Base-by-base conservation (phyloP, 805 yeast genomes). In the Candida silvicultrix region DNA sequence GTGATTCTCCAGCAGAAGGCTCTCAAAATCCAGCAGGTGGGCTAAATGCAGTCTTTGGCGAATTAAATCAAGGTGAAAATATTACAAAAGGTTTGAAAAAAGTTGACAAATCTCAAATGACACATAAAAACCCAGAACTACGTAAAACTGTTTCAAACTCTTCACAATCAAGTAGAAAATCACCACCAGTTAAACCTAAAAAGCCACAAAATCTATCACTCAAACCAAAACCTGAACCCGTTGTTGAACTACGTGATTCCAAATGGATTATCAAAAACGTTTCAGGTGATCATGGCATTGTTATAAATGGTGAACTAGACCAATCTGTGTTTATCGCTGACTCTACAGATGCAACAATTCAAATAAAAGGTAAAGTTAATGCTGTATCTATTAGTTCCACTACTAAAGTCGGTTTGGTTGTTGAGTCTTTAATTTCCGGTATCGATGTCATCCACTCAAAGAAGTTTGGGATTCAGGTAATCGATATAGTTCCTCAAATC, bases 21-120 rank as follows among this genome's bases (percentile, higher is more conserved):
- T 52, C n/a, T 20, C n/a, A 21, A 19, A 14, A 14, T 37, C 39
- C 18, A 21, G 18, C 12, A 70, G 94, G 96, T 38, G 94, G 96
- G 36, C 78, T 92, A 70, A 75, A 73, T 54, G 98, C 98, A 2
- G 96, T 94, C 14, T 94, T 94, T 65, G 83, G 87, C n/a, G 95
- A 86, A 54, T 72, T 94, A 53, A 89, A 83, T 68, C 76, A 83
- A 69, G 99, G 99, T 49, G 86, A 82, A 54, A 70, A 68, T 40
- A 84, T 94, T 58, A 90, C 98, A 2, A 72, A 89, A 32, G 87
- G 89, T 14, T 78, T 94, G 54, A 89, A 85, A 63, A 92, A 92
- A 64, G 97, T 92, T 36, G 97, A 90, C 55, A 88, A 81, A 69
- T 83, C 95, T 9, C 87, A 89, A 67, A 88, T 87, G 89, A 89